Evolutionary conservation across 1,139 yeast genomes (phyloP).

Genomic region (Oligophagozyma castellii): DNA sequence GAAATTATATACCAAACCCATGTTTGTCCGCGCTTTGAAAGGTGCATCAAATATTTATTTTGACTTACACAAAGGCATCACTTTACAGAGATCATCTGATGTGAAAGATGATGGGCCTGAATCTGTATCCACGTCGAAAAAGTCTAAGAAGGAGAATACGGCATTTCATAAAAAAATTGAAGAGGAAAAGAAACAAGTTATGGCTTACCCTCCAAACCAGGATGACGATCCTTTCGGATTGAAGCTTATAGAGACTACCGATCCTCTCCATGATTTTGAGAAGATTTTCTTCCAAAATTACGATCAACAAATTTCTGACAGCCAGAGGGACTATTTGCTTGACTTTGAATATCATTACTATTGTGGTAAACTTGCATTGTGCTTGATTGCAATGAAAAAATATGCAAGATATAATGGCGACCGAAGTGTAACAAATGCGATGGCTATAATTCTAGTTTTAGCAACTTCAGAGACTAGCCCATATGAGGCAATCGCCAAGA

Average conservation of each 20-base stretch:
- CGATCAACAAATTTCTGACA: constrained; percentile 19
- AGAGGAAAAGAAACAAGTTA: constrained; percentile 25
- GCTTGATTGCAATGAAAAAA: constrained; percentile 31
- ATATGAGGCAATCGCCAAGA: constrained; percentile 23
- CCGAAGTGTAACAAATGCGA: constrained; percentile 14
- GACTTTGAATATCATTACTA: constrained; percentile 32
- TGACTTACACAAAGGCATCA: constrained; percentile 29
- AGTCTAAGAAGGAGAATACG: constrained; percentile 29
- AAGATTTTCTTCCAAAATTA: constrained; percentile 27
- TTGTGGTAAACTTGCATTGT: constrained; percentile 33
- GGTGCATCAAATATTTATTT: constrained; percentile 54
- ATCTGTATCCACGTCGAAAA: constrained; percentile 14
- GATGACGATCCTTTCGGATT: constrained; percentile 36
- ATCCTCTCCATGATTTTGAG: constrained; percentile 30
- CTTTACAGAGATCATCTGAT: constrained; percentile 19
- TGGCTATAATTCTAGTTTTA: constrained; percentile 15
- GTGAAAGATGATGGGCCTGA: constrained; percentile 15
- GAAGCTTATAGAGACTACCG: constrained; percentile 23
- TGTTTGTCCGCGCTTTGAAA: constrained; percentile 52
- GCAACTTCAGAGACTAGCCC: constrained; percentile 11
- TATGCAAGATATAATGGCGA: constrained; percentile 10
- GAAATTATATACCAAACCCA: constrained; percentile 50
- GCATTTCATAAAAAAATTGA: constrained; percentile 27
- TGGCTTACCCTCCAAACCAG: constrained; percentile 23
- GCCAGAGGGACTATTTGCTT: constrained; percentile 26